Conservation (phyloP, 345 rosid species). For the Eucalyptus paniculata region DNA sequence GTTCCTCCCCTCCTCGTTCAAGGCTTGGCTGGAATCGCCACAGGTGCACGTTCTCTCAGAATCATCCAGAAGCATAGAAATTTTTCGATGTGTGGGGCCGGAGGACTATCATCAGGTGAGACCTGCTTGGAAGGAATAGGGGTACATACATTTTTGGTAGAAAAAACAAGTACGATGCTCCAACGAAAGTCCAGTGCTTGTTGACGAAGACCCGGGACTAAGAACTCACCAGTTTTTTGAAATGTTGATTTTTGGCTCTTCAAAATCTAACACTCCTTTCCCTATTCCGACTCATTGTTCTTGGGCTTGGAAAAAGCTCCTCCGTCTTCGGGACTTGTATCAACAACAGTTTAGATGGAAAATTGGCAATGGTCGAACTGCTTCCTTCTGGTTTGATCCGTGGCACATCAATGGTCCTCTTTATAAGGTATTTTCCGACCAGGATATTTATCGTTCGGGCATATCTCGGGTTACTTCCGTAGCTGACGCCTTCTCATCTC, state of each 20-base stretch:
- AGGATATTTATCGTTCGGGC: too few relatives aligned
- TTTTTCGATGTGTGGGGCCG: not conserved
- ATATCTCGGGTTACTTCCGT: too few relatives aligned
- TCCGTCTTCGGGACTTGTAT: too few relatives aligned
- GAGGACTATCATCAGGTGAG: not conserved
- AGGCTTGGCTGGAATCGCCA: not conserved
- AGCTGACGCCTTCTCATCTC: too few relatives aligned
- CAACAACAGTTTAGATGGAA: too few relatives aligned
- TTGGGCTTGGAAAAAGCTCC: too few relatives aligned
- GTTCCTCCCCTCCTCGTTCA: not conserved
- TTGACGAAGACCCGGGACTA: not conserved
- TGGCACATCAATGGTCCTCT: too few relatives aligned
- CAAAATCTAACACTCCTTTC: not conserved
- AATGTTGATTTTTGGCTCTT: not conserved
- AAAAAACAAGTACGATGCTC: not conserved
- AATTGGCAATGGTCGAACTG: too few relatives aligned
- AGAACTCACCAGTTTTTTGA: not conserved
- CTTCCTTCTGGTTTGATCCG: too few relatives aligned
- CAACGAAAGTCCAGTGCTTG: not conserved
- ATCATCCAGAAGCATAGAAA: not conserved
- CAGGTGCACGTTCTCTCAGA: not conserved
- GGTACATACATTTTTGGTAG: not conserved
- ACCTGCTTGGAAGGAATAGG: not conserved
- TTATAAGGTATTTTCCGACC: too few relatives aligned
- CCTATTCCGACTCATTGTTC: too few relatives aligned